phyloP scores from a whole-genome alignment of 371 early-diverging fungal genomes.

The Chytridium lagenaria region DNA sequence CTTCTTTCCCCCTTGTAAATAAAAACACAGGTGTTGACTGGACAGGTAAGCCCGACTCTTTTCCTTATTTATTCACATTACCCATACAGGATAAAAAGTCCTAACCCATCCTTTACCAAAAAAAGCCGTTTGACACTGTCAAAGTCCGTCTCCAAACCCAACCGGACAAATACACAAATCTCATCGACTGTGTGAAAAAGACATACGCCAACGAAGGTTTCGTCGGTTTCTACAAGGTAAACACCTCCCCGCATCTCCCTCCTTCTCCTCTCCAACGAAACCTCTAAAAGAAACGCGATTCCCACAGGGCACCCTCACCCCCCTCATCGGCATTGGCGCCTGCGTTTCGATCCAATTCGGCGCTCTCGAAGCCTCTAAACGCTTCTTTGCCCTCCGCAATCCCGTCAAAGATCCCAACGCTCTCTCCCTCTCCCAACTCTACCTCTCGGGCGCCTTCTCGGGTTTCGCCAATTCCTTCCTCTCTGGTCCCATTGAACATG shows the following conservation, averaged over 20 bases:
- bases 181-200: slow-evolving; percentile 56
- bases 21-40: slow-evolving; percentile 30
- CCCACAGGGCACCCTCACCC: slow-evolving; percentile 59
- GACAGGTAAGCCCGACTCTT: slow-evolving; percentile 39
- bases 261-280: slow-evolving; percentile 3
- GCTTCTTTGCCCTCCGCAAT: slow-evolving; percentile 44
- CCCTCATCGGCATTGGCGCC: slow-evolving; percentile 60
- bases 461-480: slow-evolving; percentile 60
- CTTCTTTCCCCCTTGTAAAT: background rate
- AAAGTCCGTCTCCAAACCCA: slow-evolving; percentile 65
- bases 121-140: slow-evolving; percentile 64
- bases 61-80: no score
- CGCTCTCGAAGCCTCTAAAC: slow-evolving; percentile 57
- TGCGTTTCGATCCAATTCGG: slow-evolving; percentile 67
- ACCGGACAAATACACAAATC: slow-evolving; percentile 50
- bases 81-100: no score
- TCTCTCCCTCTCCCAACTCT: slow-evolving; percentile 52
- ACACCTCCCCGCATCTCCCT: no score
- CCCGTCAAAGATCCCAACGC: slow-evolving; percentile 21
- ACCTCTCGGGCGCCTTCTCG: slow-evolving; percentile 54
- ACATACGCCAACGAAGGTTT: slow-evolving; percentile 56
- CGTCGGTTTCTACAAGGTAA: slow-evolving; percentile 58
- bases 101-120: slow-evolving; percentile 35
- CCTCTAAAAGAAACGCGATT: background rate
- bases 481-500: slow-evolving; percentile 64